A percentile compares a stretch with the other conserved stretches of the same genome.
Evolutionary conservation across 78 protist genomes (phyloP).

Genomic region (Abeoforma whisleri): DNA sequence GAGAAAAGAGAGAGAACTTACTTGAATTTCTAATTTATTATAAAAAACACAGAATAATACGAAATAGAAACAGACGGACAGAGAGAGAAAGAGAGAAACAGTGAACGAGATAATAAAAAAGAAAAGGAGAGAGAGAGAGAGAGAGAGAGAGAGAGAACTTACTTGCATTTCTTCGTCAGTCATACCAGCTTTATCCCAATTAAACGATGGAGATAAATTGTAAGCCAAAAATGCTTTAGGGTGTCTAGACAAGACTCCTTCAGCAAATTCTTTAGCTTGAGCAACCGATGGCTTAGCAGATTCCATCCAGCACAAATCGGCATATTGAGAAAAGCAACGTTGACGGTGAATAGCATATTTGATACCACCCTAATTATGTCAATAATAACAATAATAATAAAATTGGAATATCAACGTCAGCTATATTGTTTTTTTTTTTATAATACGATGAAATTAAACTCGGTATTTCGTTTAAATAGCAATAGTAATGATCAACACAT

Average conservation of each 20-base stretch:
- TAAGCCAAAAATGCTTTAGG: constrained; percentile 73
- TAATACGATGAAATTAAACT: no score
- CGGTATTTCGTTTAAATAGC: no score
- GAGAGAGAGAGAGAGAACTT: no score
- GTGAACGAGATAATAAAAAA: no score
- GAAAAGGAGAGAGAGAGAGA: no score
- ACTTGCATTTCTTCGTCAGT: constrained; percentile 59
- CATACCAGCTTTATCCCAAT: constrained; percentile 82
- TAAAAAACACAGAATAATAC: neutral
- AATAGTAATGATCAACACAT: no score
- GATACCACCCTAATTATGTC: constrained; percentile 65
- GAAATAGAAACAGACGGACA: no score
- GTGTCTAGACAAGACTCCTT: constrained; percentile 49
- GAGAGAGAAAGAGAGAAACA: no score
- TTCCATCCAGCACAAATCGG: constrained; percentile 84
- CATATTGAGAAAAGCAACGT: constrained; percentile 63
- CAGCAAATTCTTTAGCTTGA: constrained; percentile 71
- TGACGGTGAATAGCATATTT: constrained; percentile 68
- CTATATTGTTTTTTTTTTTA: no score
- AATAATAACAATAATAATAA: no score
- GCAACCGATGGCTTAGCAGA: constrained; percentile 67
- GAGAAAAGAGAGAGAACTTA: neutral
- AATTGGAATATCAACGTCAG: no score
- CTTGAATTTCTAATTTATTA: neutral
- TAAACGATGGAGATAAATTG: constrained; percentile 87